A percentile compares a stretch with the other conserved stretches of the same genome.
phyloP scores from a whole-genome alignment of 179 eudicot genomes.

The Pouteria campechiana region DNA sequence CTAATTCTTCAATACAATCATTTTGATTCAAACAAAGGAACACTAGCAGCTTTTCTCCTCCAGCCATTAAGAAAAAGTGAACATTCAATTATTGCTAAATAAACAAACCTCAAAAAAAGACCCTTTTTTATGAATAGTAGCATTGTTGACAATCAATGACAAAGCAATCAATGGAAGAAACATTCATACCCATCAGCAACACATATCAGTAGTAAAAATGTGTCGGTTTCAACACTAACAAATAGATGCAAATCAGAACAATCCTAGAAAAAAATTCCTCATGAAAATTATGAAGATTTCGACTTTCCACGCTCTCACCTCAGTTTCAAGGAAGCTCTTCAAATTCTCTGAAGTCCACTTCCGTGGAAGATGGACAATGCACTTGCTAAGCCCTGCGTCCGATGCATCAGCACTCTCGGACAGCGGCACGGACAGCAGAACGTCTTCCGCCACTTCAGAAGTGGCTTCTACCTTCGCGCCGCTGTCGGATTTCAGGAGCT shows the following conservation, averaged over 20 bases:
- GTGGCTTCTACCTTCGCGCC: slow-evolving; percentile 7
- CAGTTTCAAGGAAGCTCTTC: slow-evolving; percentile 39
- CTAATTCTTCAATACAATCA: no score
- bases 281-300: neutral
- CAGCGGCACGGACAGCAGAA: slow-evolving; percentile 63
- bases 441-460: slow-evolving; percentile 12
- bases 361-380: slow-evolving; percentile 62
- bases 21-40: no score
- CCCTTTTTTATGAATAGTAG: no score
- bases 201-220: no score
- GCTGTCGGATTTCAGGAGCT: slow-evolving; percentile 19
- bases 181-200: neutral
- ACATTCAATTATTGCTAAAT: no score
- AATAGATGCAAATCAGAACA: no score
- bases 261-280: neutral
- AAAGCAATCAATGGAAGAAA: neutral
- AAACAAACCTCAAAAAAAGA: no score
- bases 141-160: no score
- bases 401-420: slow-evolving; percentile 15
- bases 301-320: slow-evolving; percentile 21
- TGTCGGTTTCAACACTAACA: no score
- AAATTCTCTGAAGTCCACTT: slow-evolving; percentile 58
- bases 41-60: no score
- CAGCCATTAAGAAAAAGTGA: no score
- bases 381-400: slow-evolving; percentile 41